A percentile compares a stretch with the other conserved stretches of the same genome.
Evolutionary conservation across 169 alveolate species (phyloP).

Genomic region (Eimeria maxima): DNA sequence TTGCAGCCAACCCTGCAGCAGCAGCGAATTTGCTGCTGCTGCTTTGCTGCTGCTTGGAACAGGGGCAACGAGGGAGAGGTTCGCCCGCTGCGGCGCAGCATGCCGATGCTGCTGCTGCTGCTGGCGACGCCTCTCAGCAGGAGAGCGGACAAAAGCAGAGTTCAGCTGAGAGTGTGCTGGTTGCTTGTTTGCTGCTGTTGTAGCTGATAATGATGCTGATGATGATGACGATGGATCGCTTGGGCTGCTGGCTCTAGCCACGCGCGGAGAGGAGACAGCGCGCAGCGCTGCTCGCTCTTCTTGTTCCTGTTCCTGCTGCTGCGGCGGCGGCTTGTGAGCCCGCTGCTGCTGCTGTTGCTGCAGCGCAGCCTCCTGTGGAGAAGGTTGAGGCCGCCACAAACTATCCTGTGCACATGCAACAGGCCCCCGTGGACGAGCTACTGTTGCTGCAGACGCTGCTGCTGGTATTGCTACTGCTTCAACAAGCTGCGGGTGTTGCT

Average conservation of each 20-base stretch:
- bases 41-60: conserved; percentile 41
- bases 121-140: conserved; percentile 23
- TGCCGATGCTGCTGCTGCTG: conserved; percentile 69
- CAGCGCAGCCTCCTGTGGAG: neutral
- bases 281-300: conserved; percentile 13
- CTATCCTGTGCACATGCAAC: neutral
- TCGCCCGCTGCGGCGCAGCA: conserved; percentile 25
- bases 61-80: conserved; percentile 47
- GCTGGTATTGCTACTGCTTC: neutral
- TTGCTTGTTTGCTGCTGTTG: conserved; percentile 11
- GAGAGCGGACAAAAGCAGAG: conserved; percentile 4
- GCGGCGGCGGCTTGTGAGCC: neutral
- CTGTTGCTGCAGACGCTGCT: conserved; percentile 10
- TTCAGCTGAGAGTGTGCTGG: conserved; percentile 1
- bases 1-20: conserved; percentile 82
- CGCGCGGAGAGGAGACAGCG: neutral
- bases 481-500: too few relatives aligned
- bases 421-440: neutral
- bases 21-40: conserved; percentile 63
- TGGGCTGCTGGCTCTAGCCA: neutral
- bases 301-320: neutral
- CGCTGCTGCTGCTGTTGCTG: conserved; percentile 18
- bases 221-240: neutral
- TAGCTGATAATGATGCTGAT: neutral
- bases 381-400: conserved; percentile 8